A percentile compares a stretch with the other conserved stretches of the same genome.
These are phyloP conservation scores for Mucor plumbeus DNA, from an alignment of 371 early-diverging fungal species.

Conservation along the genomic window DNA sequence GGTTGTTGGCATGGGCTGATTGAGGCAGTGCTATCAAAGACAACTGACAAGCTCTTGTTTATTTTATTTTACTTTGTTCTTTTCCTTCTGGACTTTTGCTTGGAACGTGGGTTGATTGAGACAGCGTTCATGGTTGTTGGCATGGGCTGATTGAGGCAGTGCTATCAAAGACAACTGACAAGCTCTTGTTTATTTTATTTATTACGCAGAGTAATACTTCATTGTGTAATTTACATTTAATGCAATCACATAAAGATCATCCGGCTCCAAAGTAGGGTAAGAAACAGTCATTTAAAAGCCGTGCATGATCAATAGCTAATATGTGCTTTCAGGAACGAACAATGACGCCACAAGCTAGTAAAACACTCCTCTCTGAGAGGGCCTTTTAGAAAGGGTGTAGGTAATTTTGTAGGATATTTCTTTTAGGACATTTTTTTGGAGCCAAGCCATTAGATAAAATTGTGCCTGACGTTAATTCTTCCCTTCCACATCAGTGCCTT, in stretches of 20 bases:
- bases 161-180: background rate
- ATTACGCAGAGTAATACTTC: too few species aligned
- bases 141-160: constrained; percentile 6
- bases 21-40: constrained; percentile 1
- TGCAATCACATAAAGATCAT: constrained; percentile 3
- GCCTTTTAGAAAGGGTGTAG: constrained; percentile 5
- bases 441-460: constrained; percentile 6
- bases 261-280: constrained; percentile 4
- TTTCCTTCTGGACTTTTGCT: background rate
- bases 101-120: constrained; percentile 3
- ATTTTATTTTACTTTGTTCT: background rate
- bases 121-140: constrained; percentile 6
- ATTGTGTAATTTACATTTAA: background rate
- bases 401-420: constrained; percentile 4
- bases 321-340: background rate
- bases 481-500: too few species aligned
- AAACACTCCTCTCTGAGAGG: constrained; percentile 6
- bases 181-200: constrained; percentile 3
- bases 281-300: constrained; percentile 4
- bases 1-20: constrained; percentile 6
- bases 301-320: constrained; percentile 1
- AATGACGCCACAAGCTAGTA: constrained; percentile 3
- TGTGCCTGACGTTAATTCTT: constrained; percentile 3
- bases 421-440: constrained; percentile 3
- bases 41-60: constrained; percentile 1